phyloP scores from a whole-genome alignment of 2,329 filamentous ascomycete genomes.

The Ceratocystis lukuohia region DNA sequence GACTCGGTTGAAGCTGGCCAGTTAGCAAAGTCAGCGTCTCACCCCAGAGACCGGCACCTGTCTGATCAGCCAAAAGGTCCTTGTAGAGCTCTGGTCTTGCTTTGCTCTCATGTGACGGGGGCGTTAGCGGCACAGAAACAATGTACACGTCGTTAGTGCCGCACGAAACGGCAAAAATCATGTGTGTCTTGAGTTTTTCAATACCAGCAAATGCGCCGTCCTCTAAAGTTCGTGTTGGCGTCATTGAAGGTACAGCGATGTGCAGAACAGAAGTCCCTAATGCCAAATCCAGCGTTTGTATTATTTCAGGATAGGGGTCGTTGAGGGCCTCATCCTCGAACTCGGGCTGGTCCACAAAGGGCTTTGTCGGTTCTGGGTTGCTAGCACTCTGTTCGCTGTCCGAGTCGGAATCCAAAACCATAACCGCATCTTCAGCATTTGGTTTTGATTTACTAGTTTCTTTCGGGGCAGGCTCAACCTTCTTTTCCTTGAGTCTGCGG shows the following conservation, averaged over 20 bases:
- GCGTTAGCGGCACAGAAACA: constrained; percentile 46
- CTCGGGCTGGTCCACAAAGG: constrained; percentile 40
- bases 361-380: constrained; percentile 23
- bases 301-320: constrained; percentile 39
- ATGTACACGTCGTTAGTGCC: constrained; percentile 44
- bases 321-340: constrained; percentile 43
- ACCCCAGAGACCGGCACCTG: constrained; percentile 50
- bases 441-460: constrained; percentile 31
- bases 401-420: constrained; percentile 47
- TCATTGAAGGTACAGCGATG: constrained; percentile 42
- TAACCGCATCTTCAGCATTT: constrained; percentile 42
- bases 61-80: constrained; percentile 39
- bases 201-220: constrained; percentile 37
- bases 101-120: constrained; percentile 48
- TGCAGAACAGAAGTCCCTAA: constrained; percentile 43
- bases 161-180: constrained; percentile 49
- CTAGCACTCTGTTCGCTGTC: constrained; percentile 27
- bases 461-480: constrained; percentile 23
- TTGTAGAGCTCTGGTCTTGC: constrained; percentile 38
- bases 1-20: constrained; percentile 40
- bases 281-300: constrained; percentile 48
- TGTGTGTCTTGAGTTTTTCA: constrained; percentile 40
- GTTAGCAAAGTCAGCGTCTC: constrained; percentile 42
- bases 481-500: constrained; percentile 39
- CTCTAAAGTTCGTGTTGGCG: constrained; percentile 32